Evolutionary conservation across 2,329 filamentous ascomycete species (phyloP), one percentile per base, ranked within the genome.

Genomic region (Zymoseptoria tritici): DNA sequence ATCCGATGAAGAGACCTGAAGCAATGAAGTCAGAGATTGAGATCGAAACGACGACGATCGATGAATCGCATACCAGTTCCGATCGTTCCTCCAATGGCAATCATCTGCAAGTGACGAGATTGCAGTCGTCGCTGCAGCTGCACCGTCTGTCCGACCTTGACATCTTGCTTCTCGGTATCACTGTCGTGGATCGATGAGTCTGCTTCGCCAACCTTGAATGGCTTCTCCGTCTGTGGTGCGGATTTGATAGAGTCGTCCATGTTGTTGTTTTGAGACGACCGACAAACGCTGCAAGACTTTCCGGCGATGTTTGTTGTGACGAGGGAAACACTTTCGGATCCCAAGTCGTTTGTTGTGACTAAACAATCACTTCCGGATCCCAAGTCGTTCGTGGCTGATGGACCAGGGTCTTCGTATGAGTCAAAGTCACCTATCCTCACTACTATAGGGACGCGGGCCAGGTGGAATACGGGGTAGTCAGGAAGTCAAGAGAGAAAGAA

Each of bases 1-100:
- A 70, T 52, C 75, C 74, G 54, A 78, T 75, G 68, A 78, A 78
- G 7, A 78, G 68, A 63, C 71, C 69, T 51, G 68, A 71, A 19
- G 24, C 19, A 29, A 8, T 9, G 29, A 49, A n/a, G 54, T 62
- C 19, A 62, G 56, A 19, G n/a, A n/a, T n/a, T n/a, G n/a, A n/a
- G n/a, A 55, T 13, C 2, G 11, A 46, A 46, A 11, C 13, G n/a
- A 46, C 36, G 36, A 42, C 11, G 13, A 46, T 16, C 13, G 4
- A n/a, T 46, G 13, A 16, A 9, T 46, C 36, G 13, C 36, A 54
- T 56, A 63, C 61, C 36, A 19, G 52, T 53, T 29, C 52, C 52
- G 6, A 53, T 53, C 20, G 51, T 22, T 42, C 60, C 61, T 57
- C 69, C 72, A 57, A 74, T 73, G 11, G 72, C 72, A 60, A 74